These are phyloP conservation scores for Diaporthe vaccinii DNA, from an alignment of 2,329 filamentous ascomycete species.

Conservation along the genomic window DNA sequence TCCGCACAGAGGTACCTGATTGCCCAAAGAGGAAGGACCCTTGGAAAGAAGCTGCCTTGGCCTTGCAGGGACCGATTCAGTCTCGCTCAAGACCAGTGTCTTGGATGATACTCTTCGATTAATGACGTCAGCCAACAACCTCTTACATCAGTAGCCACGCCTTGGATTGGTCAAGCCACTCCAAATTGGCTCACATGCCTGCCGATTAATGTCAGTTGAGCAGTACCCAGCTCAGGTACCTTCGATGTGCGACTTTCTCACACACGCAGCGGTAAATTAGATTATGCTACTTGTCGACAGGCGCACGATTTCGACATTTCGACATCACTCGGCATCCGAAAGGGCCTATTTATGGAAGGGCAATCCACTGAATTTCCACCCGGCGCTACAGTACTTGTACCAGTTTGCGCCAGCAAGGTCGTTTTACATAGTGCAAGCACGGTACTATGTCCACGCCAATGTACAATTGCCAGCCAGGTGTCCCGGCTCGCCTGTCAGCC, in stretches of 20 bases:
- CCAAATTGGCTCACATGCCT: conserved; percentile 16
- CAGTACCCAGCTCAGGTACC: not conserved
- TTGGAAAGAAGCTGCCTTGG: conserved; percentile 18
- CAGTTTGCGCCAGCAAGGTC: not conserved
- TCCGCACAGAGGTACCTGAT: not conserved
- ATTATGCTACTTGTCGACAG: not conserved
- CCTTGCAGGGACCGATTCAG: conserved; percentile 29
- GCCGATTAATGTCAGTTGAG: conserved; percentile 6
- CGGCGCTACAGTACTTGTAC: not conserved
- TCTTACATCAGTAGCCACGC: conserved; percentile 10
- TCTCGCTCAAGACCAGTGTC: conserved; percentile 11
- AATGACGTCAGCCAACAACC: conserved; percentile 15
- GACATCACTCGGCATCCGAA: conserved; percentile 10
- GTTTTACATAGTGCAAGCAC: not conserved
- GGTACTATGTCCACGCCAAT: not conserved
- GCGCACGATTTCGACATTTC: not conserved
- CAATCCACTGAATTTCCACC: not conserved
- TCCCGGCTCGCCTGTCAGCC: not conserved
- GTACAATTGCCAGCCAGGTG: not conserved
- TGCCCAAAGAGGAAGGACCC: conserved; percentile 30
- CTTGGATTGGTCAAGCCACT: not conserved
- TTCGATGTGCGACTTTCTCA: not conserved
- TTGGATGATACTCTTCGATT: conserved; percentile 18
- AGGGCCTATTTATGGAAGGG: conserved; percentile 24
- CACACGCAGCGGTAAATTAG: not conserved